These are phyloP conservation scores for Fusarium sp. DNA, from an alignment of 2,329 filamentous ascomycete species.

Conservation along the genomic window DNA sequence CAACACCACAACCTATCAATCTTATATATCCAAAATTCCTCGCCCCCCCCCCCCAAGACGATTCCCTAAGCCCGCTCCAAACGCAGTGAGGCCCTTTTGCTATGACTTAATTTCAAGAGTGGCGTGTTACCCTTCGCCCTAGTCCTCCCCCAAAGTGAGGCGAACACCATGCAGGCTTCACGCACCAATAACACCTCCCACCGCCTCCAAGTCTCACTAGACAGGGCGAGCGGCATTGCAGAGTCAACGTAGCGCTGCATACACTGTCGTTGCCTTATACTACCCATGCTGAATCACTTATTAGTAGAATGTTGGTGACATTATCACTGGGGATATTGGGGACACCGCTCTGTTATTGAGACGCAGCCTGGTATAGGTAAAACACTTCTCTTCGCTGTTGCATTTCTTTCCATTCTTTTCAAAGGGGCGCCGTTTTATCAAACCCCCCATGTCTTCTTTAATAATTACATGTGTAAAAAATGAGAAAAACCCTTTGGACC, in stretches of 20 bases:
- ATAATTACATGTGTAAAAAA: slow-evolving; percentile 41
- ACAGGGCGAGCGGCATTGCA: slow-evolving; percentile 12
- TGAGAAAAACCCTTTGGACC: slow-evolving; percentile 30
- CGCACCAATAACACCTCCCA: slow-evolving; percentile 18
- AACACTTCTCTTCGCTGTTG: background rate
- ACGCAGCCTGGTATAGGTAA: background rate
- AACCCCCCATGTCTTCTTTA: slow-evolving; percentile 36
- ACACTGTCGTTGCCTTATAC: slow-evolving; percentile 1
- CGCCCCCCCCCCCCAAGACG: background rate
- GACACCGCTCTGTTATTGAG: background rate
- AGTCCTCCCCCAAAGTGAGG: slow-evolving; percentile 24
- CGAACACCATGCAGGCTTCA: slow-evolving; percentile 30
- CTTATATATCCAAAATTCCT: slow-evolving; percentile 17
- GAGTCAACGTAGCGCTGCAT: slow-evolving; percentile 16
- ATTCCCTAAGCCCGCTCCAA: background rate
- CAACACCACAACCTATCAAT: background rate
- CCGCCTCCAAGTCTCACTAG: slow-evolving; percentile 12
- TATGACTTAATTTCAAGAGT: slow-evolving; percentile 19
- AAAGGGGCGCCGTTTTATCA: slow-evolving; percentile 23
- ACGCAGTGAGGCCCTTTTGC: slow-evolving; percentile 19
- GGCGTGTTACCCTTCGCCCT: slow-evolving; percentile 23
- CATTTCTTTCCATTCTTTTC: slow-evolving; percentile 37
- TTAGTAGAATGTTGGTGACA: too few species aligned
- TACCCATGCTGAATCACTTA: background rate
- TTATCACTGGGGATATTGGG: background rate